Percentiles rank a stretch among this genome's conserved stretches.
These are phyloP conservation scores for Eutypella sp. DNA, from an alignment of 2,329 filamentous ascomycete genomes.

Conservation along the genomic window DNA sequence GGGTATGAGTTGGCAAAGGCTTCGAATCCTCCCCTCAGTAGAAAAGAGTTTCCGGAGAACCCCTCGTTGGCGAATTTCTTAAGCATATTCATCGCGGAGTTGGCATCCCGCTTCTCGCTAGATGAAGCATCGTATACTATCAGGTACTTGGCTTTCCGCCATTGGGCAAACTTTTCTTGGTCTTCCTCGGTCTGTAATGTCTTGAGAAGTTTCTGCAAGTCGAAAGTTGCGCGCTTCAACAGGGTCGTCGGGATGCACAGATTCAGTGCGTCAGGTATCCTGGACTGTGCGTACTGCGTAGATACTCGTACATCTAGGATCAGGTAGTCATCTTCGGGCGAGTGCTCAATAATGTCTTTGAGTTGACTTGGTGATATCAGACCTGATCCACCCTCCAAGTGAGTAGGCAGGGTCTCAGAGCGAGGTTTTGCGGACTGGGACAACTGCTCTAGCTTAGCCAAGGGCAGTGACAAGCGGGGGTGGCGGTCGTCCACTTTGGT, in stretches of 20 bases:
- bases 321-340: conserved; percentile 45
- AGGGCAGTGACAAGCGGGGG: conserved; percentile 49
- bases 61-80: conserved; percentile 89
- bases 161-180: conserved; percentile 67
- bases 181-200: conserved; percentile 74
- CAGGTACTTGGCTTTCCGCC: conserved; percentile 70
- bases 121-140: conserved; percentile 84
- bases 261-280: conserved; percentile 78
- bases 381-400: conserved; percentile 40
- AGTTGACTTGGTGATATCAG: conserved; percentile 53
- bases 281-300: conserved; percentile 71
- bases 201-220: conserved; percentile 78
- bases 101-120: conserved; percentile 72
- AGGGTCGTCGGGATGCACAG: conserved; percentile 93
- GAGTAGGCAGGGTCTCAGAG: conserved; percentile 50
- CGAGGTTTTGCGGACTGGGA: conserved; percentile 26
- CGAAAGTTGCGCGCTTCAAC: conserved; percentile 85
- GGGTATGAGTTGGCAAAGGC: conserved; percentile 67
- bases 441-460: conserved; percentile 39
- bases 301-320: conserved; percentile 83
- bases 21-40: conserved; percentile 78
- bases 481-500: conserved; percentile 47
- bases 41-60: conserved; percentile 67
- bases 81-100: conserved; percentile 76
- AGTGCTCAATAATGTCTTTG: conserved; percentile 47